Percentiles rank a stretch among this genome's conserved stretches.
Conservation (phyloP, 2,329 filamentous ascomycete genomes). For the Sporothrix schenckii region DNA sequence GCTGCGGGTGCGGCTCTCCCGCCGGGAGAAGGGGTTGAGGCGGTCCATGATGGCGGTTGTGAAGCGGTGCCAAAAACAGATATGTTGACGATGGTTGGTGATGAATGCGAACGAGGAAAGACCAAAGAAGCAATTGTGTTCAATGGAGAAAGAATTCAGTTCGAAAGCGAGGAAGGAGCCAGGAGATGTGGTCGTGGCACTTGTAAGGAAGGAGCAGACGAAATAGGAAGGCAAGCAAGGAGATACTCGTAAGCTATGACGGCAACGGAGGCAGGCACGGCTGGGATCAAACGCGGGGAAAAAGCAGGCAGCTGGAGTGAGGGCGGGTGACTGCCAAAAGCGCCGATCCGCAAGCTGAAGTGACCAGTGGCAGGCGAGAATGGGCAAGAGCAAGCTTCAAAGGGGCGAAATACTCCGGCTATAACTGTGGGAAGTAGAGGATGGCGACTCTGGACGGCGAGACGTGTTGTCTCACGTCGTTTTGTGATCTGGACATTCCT, state of each 20-base stretch:
- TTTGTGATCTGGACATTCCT: not conserved
- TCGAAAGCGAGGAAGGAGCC: not conserved
- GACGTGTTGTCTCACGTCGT: too few relatives aligned
- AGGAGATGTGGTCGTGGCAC: not conserved
- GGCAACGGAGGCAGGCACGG: slow-evolving; percentile 24
- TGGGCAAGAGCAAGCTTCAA: not conserved
- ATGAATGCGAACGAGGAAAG: not conserved
- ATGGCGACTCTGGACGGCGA: not conserved
- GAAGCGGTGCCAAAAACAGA: not conserved
- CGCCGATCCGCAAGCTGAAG: not conserved
- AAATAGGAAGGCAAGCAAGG: slow-evolving; percentile 2
- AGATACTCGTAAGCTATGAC: slow-evolving; percentile 25
- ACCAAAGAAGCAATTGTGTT: not conserved
- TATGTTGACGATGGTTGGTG: not conserved
- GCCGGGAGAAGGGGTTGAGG: slow-evolving; percentile 73
- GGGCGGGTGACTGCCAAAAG: slow-evolving; percentile 7
- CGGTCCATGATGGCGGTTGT: slow-evolving; percentile 25
- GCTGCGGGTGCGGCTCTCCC: slow-evolving; percentile 64
- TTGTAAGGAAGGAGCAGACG: not conserved
- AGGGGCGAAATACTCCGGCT: not conserved
- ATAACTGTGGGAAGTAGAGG: not conserved
- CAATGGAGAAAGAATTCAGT: not conserved
- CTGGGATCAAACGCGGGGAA: slow-evolving; percentile 24
- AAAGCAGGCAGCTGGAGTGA: not conserved
- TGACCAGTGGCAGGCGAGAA: not conserved